Conservation (phyloP, 2,329 filamentous ascomycete species). For the Karstenula rhodostoma region DNA sequence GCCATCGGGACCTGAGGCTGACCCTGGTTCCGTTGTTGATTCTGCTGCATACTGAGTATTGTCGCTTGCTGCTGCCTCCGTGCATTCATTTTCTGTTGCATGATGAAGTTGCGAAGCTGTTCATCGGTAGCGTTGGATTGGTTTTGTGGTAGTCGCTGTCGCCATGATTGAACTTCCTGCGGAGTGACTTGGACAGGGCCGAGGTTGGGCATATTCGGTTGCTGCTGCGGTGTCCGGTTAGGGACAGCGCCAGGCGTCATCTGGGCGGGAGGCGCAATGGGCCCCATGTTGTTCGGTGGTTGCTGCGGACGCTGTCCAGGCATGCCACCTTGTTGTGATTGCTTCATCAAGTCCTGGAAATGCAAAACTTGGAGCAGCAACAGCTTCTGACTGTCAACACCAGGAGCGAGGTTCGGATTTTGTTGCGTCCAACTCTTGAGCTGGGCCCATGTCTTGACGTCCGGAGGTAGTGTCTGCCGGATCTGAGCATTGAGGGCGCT, state of each 20-base stretch:
- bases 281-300: constrained; percentile 29
- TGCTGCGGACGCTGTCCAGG: constrained; percentile 28
- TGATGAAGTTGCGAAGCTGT: constrained; percentile 37
- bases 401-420: constrained; percentile 49
- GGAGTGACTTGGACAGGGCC: constrained; percentile 42
- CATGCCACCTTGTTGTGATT: constrained; percentile 32
- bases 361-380: constrained; percentile 53
- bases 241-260: constrained; percentile 47
- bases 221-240: constrained; percentile 37
- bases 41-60: constrained; percentile 31
- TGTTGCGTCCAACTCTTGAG: constrained; percentile 62
- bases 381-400: constrained; percentile 40
- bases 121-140: constrained; percentile 40
- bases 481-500: constrained; percentile 35
- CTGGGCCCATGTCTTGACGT: constrained; percentile 64
- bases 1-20: constrained; percentile 40
- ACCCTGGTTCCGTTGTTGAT: constrained; percentile 30
- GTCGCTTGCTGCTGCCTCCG: constrained; percentile 29
- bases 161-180: constrained; percentile 52
- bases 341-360: constrained; percentile 51
- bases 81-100: constrained; percentile 32
- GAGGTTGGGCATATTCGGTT: constrained; percentile 37
- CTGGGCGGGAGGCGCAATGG: constrained; percentile 49
- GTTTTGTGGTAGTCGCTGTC: constrained; percentile 40
- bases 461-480: constrained; percentile 53